Percentiles rank a stretch among this genome's conserved stretches.
phyloP scores from a whole-genome alignment of 2,329 filamentous ascomycete genomes.

The Biscogniauxia sp. region DNA sequence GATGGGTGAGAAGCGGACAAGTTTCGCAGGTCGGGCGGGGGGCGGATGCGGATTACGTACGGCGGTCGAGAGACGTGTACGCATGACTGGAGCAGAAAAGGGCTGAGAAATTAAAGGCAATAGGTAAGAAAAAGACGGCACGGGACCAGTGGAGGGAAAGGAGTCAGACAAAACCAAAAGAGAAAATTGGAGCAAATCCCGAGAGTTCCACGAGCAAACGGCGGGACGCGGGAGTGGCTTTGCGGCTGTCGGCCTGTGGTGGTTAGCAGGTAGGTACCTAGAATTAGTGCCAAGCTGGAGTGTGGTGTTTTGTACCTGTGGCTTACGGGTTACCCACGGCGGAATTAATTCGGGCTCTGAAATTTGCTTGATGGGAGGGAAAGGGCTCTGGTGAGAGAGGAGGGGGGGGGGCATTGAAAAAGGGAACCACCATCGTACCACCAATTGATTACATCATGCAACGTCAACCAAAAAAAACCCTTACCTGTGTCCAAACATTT shows the following conservation, averaged over 20 bases:
- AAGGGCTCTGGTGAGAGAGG: too few species aligned
- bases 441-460: neutral
- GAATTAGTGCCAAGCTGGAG: too few species aligned
- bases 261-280: neutral
- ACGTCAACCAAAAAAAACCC: neutral
- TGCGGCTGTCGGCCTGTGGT: neutral
- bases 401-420: neutral
- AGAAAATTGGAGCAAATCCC: constrained; percentile 13
- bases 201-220: constrained; percentile 18
- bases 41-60: neutral
- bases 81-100: too few species aligned
- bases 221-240: constrained; percentile 15
- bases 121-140: neutral
- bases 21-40: neutral
- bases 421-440: constrained; percentile 5
- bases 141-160: too few species aligned
- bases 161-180: neutral
- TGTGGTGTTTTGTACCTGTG: constrained; percentile 9
- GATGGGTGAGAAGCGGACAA: neutral
- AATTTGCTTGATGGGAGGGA: constrained; percentile 11
- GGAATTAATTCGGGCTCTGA: constrained; percentile 19
- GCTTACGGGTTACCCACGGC: constrained; percentile 17
- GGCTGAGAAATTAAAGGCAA: neutral
- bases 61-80: too few species aligned
- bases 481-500: constrained; percentile 3